Evolutionary conservation across 2,329 filamentous ascomycete species (phyloP), one percentile per base, ranked within the genome.

Genomic region (Cercospora sp.): DNA sequence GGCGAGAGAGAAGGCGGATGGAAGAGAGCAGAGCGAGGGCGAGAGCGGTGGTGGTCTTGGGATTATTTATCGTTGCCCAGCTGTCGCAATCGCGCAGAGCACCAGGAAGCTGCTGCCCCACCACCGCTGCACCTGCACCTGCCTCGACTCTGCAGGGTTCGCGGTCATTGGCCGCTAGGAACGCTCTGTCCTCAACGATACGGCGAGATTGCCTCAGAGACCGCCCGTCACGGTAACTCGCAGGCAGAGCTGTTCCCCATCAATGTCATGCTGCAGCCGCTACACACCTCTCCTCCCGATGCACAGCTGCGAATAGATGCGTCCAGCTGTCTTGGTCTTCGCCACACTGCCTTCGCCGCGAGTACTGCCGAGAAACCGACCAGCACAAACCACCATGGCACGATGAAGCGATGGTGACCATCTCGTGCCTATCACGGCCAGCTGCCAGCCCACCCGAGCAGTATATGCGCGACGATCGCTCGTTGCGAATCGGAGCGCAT

Each of bases 101-200:
- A 33, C 55, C 55, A 59, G 16, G 55, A 59, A 59, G 30, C 28
- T 59, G 26, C 26, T 58, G 55, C 55, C 55, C 55, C 55, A 59
- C 55, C 55, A 36, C n/a, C 30, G n/a, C 55, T 58, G 55, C 55
- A 51, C 16, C 26, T 20, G 42, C 60, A 57, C 45, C 61, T 55
- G 26, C 45, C 42, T 53, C 31, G 26, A 30, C 26, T 51, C 61
- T 63, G 60, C 60, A 63, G 60, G 60, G 60, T 16, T 31, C 23
- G 42, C 60, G 26, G 23, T 63, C 3, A 13, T 59, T 63, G 60
- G 60, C 60, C 60, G 60, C 60, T 63, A 31, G 40, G 28, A 30
- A 18, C 42, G 59, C 60, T 48, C 42, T 48, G 10, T 63, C 60
- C 60, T 63, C 60, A 63, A 63, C 60, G 60, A 28, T 28, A 23